Percentiles rank a stretch among this genome's conserved stretches.
Conservation (phyloP, 495 filamentous ascomycete genomes). For the Tuber indicum region DNA sequence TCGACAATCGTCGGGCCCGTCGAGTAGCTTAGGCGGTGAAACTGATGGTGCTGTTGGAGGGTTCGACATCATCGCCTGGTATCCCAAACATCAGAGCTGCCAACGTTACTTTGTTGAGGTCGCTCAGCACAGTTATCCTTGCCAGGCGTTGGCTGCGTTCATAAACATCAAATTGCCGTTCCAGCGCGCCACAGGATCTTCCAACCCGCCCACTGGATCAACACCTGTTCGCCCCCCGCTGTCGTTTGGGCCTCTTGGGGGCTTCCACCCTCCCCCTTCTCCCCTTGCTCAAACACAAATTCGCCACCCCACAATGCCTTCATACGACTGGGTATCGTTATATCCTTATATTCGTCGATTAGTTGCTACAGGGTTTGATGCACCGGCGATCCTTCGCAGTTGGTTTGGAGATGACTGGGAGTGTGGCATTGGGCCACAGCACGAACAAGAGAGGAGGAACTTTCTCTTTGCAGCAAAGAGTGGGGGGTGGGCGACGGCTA, state of each 20-base stretch:
- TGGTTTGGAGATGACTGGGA: slow-evolving; percentile 94
- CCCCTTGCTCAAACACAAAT: slow-evolving; percentile 1
- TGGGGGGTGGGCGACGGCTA: slow-evolving; percentile 77
- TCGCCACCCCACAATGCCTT: slow-evolving; percentile 29
- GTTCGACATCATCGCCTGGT: slow-evolving; percentile 90
- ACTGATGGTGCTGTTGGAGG: slow-evolving; percentile 25
- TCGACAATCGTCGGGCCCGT: background rate
- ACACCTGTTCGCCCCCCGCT: slow-evolving; percentile 37
- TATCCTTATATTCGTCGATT: slow-evolving; percentile 85
- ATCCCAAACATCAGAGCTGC: slow-evolving; percentile 85
- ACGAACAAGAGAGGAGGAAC: slow-evolving; percentile 86
- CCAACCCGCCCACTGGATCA: slow-evolving; percentile 36
- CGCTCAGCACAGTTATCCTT: slow-evolving; percentile 72
- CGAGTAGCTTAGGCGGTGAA: slow-evolving; percentile 19
- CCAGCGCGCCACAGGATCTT: slow-evolving; percentile 47
- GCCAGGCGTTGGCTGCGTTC: slow-evolving; percentile 85
- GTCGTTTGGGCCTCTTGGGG: slow-evolving; percentile 34
- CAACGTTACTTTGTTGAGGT: slow-evolving; percentile 89
- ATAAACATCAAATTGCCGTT: slow-evolving; percentile 76
- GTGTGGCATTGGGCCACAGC: slow-evolving; percentile 67
- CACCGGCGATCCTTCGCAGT: slow-evolving; percentile 74
- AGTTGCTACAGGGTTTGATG: slow-evolving; percentile 85
- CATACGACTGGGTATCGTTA: slow-evolving; percentile 59
- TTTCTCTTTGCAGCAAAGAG: slow-evolving; percentile 94
- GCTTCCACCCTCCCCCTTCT: slow-evolving; percentile 23